phyloP scores from a whole-genome alignment of 2,329 filamentous ascomycete species.

The Penicillium sp. region DNA sequence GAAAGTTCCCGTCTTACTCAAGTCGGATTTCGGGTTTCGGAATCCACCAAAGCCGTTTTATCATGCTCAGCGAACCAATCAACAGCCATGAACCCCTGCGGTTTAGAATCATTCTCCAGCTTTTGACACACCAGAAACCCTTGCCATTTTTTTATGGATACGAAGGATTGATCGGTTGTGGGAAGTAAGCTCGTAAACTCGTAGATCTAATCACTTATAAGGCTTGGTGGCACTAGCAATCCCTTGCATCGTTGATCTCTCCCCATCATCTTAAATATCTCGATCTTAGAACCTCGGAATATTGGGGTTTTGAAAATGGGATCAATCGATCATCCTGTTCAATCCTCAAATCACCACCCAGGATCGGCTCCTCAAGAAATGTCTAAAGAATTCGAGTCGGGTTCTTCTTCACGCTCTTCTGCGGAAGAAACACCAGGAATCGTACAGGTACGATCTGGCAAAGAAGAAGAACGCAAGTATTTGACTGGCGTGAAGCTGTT shows the following conservation, averaged over 20 bases:
- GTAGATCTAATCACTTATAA: too few relatives aligned
- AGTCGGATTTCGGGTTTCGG: constrained; percentile 14
- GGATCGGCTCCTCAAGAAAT: neutral
- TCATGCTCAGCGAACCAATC: neutral
- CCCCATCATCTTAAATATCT: too few relatives aligned
- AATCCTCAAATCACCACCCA: neutral
- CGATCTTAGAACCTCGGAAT: too few relatives aligned
- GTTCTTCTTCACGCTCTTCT: constrained; percentile 1
- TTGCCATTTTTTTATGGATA: neutral
- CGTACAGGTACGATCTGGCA: neutral
- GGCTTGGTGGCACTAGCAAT: too few relatives aligned
- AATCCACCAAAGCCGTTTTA: neutral
- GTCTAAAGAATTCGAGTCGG: neutral
- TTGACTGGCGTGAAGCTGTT: constrained; percentile 18
- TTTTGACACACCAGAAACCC: neutral
- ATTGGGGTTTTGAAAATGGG: neutral
- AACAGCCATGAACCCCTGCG: neutral
- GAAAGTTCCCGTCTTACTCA: constrained; percentile 4
- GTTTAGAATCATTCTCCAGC: neutral
- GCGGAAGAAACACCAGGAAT: neutral
- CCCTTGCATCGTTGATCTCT: too few relatives aligned
- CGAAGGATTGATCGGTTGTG: neutral
- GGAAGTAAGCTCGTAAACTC: neutral
- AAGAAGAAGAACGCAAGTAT: constrained; percentile 12
- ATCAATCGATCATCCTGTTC: neutral